These are phyloP conservation scores for Fragilaria crotonensis DNA, from an alignment of 108 stramenopile genomes.

Conservation along the genomic window DNA sequence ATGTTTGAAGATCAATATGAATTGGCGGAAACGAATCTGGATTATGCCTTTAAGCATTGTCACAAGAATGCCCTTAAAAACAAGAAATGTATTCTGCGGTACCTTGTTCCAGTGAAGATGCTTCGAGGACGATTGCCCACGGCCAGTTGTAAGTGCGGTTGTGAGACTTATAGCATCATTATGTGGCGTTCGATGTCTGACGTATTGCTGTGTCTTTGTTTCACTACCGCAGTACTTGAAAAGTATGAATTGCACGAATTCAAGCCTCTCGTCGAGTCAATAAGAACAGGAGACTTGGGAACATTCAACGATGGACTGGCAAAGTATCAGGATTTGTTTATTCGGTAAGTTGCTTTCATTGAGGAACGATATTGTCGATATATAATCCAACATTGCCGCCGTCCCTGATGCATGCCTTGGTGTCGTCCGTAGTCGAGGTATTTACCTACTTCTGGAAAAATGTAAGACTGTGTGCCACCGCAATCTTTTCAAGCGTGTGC, in stretches of 20 bases:
- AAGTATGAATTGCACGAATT: constrained; percentile 83
- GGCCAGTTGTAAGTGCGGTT: constrained; percentile 35
- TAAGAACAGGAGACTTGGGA: constrained; percentile 82
- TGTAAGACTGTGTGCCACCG: constrained; percentile 92
- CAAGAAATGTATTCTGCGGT: constrained; percentile 81
- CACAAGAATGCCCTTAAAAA: constrained; percentile 58
- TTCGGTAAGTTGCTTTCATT: constrained; percentile 50
- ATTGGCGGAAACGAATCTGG: constrained; percentile 79
- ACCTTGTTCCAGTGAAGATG: constrained; percentile 88
- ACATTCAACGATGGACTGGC: constrained; percentile 77
- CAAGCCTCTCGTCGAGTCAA: constrained; percentile 62
- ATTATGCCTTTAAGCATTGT: constrained; percentile 82
- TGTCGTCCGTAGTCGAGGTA: constrained; percentile 55
- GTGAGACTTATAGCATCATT: constrained; percentile 8
- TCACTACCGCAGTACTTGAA: constrained; percentile 45
- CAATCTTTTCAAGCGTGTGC: constrained; percentile 89
- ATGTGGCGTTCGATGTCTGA: background rate
- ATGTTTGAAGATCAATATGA: constrained; percentile 94
- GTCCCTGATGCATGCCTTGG: background rate
- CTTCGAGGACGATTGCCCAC: constrained; percentile 80
- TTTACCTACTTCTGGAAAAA: constrained; percentile 90
- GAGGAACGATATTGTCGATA: background rate
- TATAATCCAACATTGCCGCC: background rate
- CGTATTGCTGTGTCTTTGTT: constrained; percentile 5
- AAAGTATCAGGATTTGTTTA: constrained; percentile 76